Conservation (phyloP, 2,329 filamentous ascomycete genomes). For the Falciphora oryzae region DNA sequence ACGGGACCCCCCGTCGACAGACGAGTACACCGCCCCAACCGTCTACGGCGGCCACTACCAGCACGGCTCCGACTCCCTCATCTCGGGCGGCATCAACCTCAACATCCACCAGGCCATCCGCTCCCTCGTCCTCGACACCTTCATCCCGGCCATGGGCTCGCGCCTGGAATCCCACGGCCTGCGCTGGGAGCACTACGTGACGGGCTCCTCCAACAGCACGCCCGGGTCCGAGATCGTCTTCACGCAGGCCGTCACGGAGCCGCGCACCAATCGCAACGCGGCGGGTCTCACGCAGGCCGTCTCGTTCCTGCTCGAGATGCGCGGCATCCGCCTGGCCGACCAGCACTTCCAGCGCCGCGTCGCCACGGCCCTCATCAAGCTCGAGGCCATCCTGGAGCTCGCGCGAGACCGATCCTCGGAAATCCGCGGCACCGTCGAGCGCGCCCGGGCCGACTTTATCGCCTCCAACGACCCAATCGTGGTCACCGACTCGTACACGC, state of each 20-base stretch:
- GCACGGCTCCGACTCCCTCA: slow-evolving; percentile 4
- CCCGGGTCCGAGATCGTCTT: slow-evolving; percentile 4
- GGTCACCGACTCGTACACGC: slow-evolving; percentile 3
- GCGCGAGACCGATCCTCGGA: not conserved
- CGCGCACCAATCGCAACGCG: slow-evolving; percentile 4
- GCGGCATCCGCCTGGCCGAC: slow-evolving; percentile 8
- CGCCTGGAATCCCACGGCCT: slow-evolving; percentile 2
- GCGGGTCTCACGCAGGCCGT: slow-evolving; percentile 4
- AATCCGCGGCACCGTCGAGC: not conserved
- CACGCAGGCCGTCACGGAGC: slow-evolving; percentile 6
- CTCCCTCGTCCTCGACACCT: not conserved
- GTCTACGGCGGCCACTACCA: slow-evolving; percentile 7
- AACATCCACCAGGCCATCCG: slow-evolving; percentile 5
- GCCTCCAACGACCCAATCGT: slow-evolving; percentile 1
- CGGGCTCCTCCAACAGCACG: slow-evolving; percentile 2
- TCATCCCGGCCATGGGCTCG: slow-evolving; percentile 3
- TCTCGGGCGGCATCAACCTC: slow-evolving; percentile 4
- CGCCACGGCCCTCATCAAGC: slow-evolving; percentile 2
- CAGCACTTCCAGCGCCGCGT: slow-evolving; percentile 8
- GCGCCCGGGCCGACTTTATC: not conserved
- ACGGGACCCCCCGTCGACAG: not conserved
- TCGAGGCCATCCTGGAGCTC: slow-evolving; percentile 5
- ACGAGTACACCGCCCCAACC: slow-evolving; percentile 1
- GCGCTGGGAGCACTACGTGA: slow-evolving; percentile 9
- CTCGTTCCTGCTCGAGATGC: slow-evolving; percentile 8